Conservation (phyloP, 2,329 filamentous ascomycete species). For the Fusarium chaquense region DNA sequence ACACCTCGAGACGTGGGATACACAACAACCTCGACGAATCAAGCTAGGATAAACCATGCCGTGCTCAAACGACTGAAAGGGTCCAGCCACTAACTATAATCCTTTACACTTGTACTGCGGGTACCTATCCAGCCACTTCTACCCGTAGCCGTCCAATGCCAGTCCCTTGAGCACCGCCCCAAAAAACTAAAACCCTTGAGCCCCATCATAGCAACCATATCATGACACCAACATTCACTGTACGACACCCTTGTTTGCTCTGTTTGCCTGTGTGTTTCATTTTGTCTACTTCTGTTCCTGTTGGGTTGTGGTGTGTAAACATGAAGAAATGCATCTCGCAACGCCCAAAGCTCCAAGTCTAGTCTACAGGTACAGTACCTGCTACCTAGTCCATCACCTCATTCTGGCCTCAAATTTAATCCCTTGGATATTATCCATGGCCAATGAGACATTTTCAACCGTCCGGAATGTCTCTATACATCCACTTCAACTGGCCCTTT, state of each 20-base stretch:
- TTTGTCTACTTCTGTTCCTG: not conserved
- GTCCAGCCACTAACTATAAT: not conserved
- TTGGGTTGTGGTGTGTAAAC: not conserved
- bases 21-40: slow-evolving; percentile 7
- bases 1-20: slow-evolving; percentile 34
- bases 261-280: not conserved
- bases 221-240: slow-evolving; percentile 32
- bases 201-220: slow-evolving; percentile 6
- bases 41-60: slow-evolving; percentile 20
- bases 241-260: not conserved
- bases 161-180: not conserved
- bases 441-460: slow-evolving; percentile 7
- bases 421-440: not conserved
- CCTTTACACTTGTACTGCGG: not conserved
- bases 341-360: not conserved
- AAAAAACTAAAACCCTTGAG: not conserved
- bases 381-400: slow-evolving; percentile 7
- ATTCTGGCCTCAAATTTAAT: slow-evolving; percentile 21
- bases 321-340: not conserved
- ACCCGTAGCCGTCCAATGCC: not conserved
- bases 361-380: not conserved
- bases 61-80: slow-evolving; percentile 6
- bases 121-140: slow-evolving; percentile 7
- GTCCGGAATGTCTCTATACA: slow-evolving; percentile 15
- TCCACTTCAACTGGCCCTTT: not conserved